Base-by-base conservation (phyloP, 1,284 basidiomycete genomes). In the Boletellus deceptivus region DNA sequence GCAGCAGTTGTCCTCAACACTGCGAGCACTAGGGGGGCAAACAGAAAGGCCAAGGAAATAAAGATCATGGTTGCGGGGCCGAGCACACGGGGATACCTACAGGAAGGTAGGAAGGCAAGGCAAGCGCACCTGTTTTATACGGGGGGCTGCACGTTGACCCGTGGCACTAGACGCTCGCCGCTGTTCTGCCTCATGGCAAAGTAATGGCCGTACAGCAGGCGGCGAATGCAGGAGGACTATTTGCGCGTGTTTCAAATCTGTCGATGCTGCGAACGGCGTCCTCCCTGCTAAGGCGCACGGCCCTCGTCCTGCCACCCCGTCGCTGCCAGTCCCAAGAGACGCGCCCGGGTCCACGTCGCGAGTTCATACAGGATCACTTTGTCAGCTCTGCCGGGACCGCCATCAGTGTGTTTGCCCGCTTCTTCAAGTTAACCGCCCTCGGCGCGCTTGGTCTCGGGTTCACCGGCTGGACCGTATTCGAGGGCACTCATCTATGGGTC, bases 401-500 rank as follows among this genome's bases (percentile, higher is more conserved):
- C 8, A 40, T 76, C 50, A 62, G 63, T 48, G 53, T 72, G 53
- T 72, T 76, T 59, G 51, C 63, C 36, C 73, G 77, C 17, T 68
- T 77, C 50, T 20, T 67, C 54, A 75, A 73, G 57, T 71, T 68
- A 46, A 66, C 75, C 9, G 51, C 73, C 25, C 56, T 78, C 10
- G 68, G 72, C 6, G 51, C 71, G 10, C 57, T 75, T 2, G 68
- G 69, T 10, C 62, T 80, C 4, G 71, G 72, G 5, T 56, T 73
- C 22, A 70, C 72, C 6, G 70, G 74, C 13, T 61, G 70, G 42
- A 68, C 73, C 1, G 72, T 70, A 4, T 84, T 80, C 54, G 84
- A 87, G 59, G 82, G 74, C 3, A 67, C 78, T 1, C 90, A 93
- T 60, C 59, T 81, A 42, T 92, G 82, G 75, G 81, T 91, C 35